phyloP scores from a whole-genome alignment of 2,329 filamentous ascomycete species.

The Sordariomycetes sp. region DNA sequence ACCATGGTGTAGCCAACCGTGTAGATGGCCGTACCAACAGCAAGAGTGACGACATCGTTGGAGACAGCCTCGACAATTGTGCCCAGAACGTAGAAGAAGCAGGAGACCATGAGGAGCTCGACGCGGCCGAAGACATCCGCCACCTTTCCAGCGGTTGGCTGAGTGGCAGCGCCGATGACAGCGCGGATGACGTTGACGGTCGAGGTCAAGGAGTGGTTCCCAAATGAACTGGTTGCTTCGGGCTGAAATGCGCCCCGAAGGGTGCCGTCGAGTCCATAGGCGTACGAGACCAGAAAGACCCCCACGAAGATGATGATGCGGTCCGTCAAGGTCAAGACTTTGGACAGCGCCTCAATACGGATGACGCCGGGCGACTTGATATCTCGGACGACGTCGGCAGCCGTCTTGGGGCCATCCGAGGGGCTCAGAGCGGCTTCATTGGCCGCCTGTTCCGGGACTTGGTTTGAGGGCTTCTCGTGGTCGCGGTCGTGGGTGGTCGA shows the following conservation, averaged over 20 bases:
- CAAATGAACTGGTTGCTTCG: constrained; percentile 39
- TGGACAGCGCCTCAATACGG: constrained; percentile 48
- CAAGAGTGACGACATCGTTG: constrained; percentile 38
- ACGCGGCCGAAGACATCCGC: constrained; percentile 55
- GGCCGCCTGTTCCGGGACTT: neutral
- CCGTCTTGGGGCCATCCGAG: neutral
- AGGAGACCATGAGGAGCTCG: constrained; percentile 44
- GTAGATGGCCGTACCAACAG: constrained; percentile 50
- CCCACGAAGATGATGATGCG: constrained; percentile 49
- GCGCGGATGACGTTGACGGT: constrained; percentile 48
- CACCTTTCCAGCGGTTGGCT: constrained; percentile 49
- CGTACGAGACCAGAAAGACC: constrained; percentile 55
- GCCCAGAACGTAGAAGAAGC: constrained; percentile 51
- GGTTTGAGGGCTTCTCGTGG: too few relatives aligned
- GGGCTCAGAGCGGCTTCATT: neutral
- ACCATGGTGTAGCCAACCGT: constrained; percentile 56
- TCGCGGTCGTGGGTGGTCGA: too few relatives aligned
- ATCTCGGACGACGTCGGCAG: constrained; percentile 4
- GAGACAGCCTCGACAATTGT: constrained; percentile 48
- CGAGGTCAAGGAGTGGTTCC: constrained; percentile 43
- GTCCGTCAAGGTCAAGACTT: constrained; percentile 40
- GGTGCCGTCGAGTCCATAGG: constrained; percentile 51
- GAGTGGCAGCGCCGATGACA: constrained; percentile 50
- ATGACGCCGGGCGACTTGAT: constrained; percentile 36
- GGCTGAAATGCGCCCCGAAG: constrained; percentile 39